Evolutionary conservation across 129 eudicot species (phyloP), one percentile per base, ranked within the genome.

Genomic region (Saussurea involucrata): DNA sequence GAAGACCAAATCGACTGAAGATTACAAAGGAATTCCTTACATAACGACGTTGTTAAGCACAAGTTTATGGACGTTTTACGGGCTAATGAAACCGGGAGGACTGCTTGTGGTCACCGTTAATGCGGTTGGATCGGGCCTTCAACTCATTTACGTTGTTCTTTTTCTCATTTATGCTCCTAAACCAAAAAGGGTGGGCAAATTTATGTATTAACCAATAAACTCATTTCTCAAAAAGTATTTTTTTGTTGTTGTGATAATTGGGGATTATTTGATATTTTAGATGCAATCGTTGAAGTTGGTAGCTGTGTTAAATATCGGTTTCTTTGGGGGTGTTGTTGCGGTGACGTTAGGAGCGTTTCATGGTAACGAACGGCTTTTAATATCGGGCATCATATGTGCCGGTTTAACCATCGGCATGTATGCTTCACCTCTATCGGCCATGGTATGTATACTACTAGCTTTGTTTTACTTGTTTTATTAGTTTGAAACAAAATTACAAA

Each of bases 21-120:
- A 86, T 46, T 87, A 73, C 64, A 75, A 81, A 58, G 85, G 83
- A 13, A 11, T 81, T 6, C 88, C 90, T 0, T 87, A 87, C 72
- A 84, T 87, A 24, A 77, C 78, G 0, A 84, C 88, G 22, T 68
- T 87, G 8, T 22, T 87, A 72, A 83, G 88, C 67, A 78, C 90
- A 42, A 33, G 84, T 42, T 61, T 84, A 74, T 87, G 91, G 91
- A 74, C 85, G n/a, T 87, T 84, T 71, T 87, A 87, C 63, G 91
- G 91, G 13, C 40, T 87, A 15, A 78, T 78, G 5, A 87, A 87
- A 82, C 84, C 88, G 1, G 86, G 40, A 0, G 91, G 84, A 8
- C 42, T 87, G 63, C 82, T 87, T 22, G 80, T 87, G 9, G 80
- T 71, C 60, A 84, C 91, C 0, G 86, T 87, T 27, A 87, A 87